Percentiles rank a stretch among this genome's conserved stretches.
These are phyloP conservation scores for Tulasnella sp. DNA, from an alignment of 768 basidiomycete species.

Conservation along the genomic window DNA sequence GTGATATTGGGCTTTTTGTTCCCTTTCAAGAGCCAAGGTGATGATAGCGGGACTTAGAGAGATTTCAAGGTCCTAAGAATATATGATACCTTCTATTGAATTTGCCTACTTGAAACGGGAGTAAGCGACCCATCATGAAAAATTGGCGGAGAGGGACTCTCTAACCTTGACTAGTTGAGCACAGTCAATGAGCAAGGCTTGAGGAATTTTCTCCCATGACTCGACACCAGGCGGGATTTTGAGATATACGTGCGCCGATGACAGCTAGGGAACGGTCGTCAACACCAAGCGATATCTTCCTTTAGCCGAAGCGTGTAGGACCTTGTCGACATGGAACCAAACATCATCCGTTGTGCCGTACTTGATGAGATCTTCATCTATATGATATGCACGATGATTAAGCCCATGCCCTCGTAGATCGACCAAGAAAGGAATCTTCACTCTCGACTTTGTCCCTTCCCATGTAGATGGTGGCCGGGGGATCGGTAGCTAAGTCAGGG, in stretches of 20 bases:
- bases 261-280: conserved; percentile 53
- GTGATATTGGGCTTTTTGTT: conserved; percentile 95
- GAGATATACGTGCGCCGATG: conserved; percentile 96
- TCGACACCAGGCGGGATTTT: conserved; percentile 77
- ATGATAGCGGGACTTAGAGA: neutral
- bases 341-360: conserved; percentile 58
- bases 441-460: conserved; percentile 97
- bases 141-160: neutral
- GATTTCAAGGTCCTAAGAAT: neutral
- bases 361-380: conserved; percentile 94
- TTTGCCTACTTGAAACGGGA: conserved; percentile 59
- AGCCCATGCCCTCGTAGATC: conserved; percentile 9
- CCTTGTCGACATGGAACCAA: conserved; percentile 92
- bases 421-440: conserved; percentile 41
- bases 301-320: neutral
- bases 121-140: neutral
- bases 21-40: conserved; percentile 52
- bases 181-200: conserved; percentile 75
- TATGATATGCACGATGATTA: conserved; percentile 35
- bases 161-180: conserved; percentile 84
- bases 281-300: neutral
- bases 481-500: conserved; percentile 54
- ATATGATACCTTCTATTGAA: conserved; percentile 80
- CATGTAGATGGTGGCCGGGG: conserved; percentile 84
- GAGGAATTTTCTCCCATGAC: conserved; percentile 80